Evolutionary conservation across 1,284 basidiomycete species (phyloP).

Genomic region (Trichosporon inkin): DNA sequence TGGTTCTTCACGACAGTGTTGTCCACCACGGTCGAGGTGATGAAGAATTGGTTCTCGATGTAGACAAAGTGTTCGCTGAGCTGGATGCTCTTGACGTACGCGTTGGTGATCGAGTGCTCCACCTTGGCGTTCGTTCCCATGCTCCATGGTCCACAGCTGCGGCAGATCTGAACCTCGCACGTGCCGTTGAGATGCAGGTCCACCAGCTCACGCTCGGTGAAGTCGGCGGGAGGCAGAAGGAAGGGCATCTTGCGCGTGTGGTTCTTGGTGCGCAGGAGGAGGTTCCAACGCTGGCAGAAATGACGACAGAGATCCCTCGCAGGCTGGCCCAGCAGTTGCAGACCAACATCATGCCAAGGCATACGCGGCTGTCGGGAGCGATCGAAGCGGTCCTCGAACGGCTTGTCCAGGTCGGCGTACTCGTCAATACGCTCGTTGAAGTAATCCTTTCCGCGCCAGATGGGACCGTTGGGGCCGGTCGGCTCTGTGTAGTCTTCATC

Average conservation of each 20-base stretch:
- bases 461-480: slow-evolving; percentile 60
- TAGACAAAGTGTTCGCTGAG: slow-evolving; percentile 68
- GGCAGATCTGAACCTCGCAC: slow-evolving; percentile 94
- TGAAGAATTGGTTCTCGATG: slow-evolving; percentile 96
- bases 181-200: slow-evolving; percentile 86
- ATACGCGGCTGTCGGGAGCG: slow-evolving; percentile 83
- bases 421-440: slow-evolving; percentile 85
- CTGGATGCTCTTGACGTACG: slow-evolving; percentile 90
- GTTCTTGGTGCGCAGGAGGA: slow-evolving; percentile 88
- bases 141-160: slow-evolving; percentile 94
- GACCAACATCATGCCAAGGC: slow-evolving; percentile 97
- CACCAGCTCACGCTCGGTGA: slow-evolving; percentile 73
- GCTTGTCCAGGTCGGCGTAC: slow-evolving; percentile 83
- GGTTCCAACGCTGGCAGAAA: slow-evolving; percentile 93
- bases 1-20: slow-evolving; percentile 86
- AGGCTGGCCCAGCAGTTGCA: slow-evolving; percentile 95
- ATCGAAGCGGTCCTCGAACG: slow-evolving; percentile 91
- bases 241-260: slow-evolving; percentile 91
- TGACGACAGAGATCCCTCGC: slow-evolving; percentile 92
- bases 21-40: slow-evolving; percentile 84
- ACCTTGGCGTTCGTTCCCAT: slow-evolving; percentile 80
- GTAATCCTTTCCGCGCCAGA: slow-evolving; percentile 74
- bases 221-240: slow-evolving; percentile 89
- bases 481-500: slow-evolving; percentile 67
- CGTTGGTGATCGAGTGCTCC: slow-evolving; percentile 93